Evolutionary conservation across 106 monocot species (phyloP).

Genomic region (Dendrobium officinale): DNA sequence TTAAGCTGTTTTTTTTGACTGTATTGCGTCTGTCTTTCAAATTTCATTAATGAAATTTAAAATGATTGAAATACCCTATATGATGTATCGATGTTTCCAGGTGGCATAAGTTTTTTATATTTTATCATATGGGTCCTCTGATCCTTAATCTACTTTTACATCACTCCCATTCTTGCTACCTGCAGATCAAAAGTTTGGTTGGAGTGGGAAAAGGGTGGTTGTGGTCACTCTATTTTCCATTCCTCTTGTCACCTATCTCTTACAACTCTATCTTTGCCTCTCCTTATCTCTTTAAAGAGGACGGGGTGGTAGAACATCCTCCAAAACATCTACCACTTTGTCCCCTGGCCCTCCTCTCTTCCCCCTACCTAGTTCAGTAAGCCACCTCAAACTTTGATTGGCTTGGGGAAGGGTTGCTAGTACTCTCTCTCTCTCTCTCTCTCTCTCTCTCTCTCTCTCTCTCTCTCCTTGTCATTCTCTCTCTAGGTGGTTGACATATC

Average conservation of each 20-base stretch:
- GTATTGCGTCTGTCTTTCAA: neutral
- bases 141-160: neutral
- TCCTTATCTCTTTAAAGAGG: neutral
- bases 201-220: neutral
- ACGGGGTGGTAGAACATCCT: neutral
- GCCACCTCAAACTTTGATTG: neutral
- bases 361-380: neutral
- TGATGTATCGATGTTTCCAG: neutral
- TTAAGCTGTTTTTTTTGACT: neutral
- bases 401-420: neutral
- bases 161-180: neutral
- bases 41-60: neutral
- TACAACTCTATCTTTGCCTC: neutral
- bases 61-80: neutral
- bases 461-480: neutral
- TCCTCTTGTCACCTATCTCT: neutral
- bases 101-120: neutral
- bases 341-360: neutral
- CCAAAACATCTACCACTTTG: neutral
- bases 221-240: neutral
- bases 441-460: neutral
- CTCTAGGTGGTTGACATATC: neutral
- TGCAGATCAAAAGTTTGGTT: neutral
- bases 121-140: neutral
- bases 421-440: neutral